Evolutionary conservation across 805 yeast genomes (phyloP).

Genomic region (Ogataea pilisensis): DNA sequence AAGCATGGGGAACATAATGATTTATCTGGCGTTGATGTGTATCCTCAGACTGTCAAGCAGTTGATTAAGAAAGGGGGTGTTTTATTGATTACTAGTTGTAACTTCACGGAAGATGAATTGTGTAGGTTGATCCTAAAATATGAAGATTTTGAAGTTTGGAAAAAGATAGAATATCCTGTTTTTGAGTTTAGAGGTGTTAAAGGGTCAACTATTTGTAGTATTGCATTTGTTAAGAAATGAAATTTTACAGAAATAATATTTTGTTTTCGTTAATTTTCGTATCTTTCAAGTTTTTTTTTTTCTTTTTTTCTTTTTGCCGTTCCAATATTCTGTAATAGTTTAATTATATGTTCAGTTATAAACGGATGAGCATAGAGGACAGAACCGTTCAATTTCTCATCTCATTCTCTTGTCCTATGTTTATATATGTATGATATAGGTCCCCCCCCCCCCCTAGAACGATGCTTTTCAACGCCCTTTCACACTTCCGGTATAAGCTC

Average conservation of each 20-base stretch:
- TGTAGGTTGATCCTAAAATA: constrained; percentile 43
- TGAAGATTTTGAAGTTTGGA: constrained; percentile 52
- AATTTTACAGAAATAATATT: too few species aligned
- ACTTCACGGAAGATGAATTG: constrained; percentile 82
- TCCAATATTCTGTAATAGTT: too few species aligned
- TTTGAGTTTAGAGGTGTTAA: constrained; percentile 86
- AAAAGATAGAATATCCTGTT: constrained; percentile 68
- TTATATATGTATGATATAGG: too few species aligned
- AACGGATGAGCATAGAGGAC: too few species aligned
- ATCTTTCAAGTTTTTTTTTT: too few species aligned
- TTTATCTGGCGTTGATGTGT: constrained; percentile 51
- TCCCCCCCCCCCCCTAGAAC: too few species aligned
- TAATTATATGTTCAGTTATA: too few species aligned
- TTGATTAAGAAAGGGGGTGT: constrained; percentile 56
- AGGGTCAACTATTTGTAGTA: constrained; percentile 84
- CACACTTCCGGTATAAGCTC: constrained; percentile 31
- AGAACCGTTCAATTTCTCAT: too few species aligned
- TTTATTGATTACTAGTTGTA: constrained; percentile 83
- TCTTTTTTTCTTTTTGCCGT: too few species aligned
- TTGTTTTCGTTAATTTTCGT: too few species aligned
- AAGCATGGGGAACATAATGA: constrained; percentile 43
- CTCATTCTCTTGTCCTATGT: too few species aligned
- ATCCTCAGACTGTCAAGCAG: constrained; percentile 55
- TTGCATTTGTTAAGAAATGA: constrained; percentile 58
- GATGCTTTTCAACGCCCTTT: too few species aligned